Percentiles rank a stretch among this genome's conserved stretches.
phyloP scores from a whole-genome alignment of 495 filamentous ascomycete genomes.

The Umbilicaria muhlenbergii region DNA sequence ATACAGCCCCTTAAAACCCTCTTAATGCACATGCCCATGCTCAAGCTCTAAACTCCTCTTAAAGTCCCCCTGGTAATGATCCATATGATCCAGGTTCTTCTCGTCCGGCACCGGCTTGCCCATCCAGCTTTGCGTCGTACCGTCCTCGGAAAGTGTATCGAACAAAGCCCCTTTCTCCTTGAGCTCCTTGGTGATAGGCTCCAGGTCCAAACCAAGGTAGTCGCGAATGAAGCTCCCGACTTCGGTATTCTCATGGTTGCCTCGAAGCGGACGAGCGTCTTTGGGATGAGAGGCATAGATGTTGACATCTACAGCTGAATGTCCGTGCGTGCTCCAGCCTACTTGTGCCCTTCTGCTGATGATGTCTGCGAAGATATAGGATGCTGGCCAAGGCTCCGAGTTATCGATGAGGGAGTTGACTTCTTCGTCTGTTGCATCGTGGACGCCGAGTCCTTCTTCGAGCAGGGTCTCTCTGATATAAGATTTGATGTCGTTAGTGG shows the following conservation, averaged over 20 bases:
- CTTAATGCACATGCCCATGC: not conserved
- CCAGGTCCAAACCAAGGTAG: conserved; percentile 69
- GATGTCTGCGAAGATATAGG: conserved; percentile 63
- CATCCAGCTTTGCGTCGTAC: conserved; percentile 25
- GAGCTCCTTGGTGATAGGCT: conserved; percentile 58
- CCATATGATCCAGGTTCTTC: conserved; percentile 23
- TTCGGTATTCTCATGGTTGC: conserved; percentile 93
- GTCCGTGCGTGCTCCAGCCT: conserved; percentile 85
- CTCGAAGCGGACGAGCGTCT: conserved; percentile 37
- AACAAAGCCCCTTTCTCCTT: conserved; percentile 31
- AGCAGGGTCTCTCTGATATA: conserved; percentile 50
- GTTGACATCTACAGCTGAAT: conserved; percentile 77
- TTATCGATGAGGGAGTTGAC: conserved; percentile 44
- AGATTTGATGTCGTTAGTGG: conserved; percentile 24
- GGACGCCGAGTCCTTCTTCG: conserved; percentile 53
- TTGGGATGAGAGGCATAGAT: conserved; percentile 54
- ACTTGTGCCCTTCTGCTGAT: conserved; percentile 75
- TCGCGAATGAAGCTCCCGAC: conserved; percentile 64
- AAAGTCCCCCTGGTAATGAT: conserved; percentile 36
- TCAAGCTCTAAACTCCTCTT: conserved; percentile 20
- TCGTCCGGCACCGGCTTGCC: conserved; percentile 24
- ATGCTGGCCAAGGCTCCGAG: conserved; percentile 26
- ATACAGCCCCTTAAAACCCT: not conserved
- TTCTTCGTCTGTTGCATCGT: conserved; percentile 57
- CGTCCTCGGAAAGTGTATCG: conserved; percentile 7